Evolutionary conservation across 164 flowering plant species (phyloP).

Genomic region (Cinnamomum micranthum): DNA sequence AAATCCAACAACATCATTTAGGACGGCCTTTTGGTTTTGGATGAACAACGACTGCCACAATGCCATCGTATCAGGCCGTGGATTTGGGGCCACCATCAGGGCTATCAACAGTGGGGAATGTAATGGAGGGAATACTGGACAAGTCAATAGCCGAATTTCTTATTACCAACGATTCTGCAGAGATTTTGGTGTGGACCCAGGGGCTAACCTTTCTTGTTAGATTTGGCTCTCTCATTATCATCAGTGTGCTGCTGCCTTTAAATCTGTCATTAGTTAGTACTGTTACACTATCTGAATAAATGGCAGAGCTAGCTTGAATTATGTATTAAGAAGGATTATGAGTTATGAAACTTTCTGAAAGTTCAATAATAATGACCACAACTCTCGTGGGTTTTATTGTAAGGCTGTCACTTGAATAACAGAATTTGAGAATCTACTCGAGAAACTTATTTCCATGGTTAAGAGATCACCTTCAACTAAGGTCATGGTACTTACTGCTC

Average conservation of each 20-base stretch:
- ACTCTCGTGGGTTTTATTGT: too few relatives aligned
- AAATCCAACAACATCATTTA: conserved; percentile 14
- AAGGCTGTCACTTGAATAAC: too few relatives aligned
- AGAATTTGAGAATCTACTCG: too few relatives aligned
- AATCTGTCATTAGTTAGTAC: too few relatives aligned
- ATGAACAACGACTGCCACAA: conserved; percentile 21
- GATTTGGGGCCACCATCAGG: background rate
- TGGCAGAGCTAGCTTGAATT: too few relatives aligned
- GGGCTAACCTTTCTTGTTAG: background rate
- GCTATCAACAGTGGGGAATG: background rate
- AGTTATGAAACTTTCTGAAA: too few relatives aligned
- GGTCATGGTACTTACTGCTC: too few relatives aligned
- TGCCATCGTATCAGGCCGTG: background rate
- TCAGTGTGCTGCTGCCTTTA: background rate
- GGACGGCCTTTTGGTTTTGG: conserved; percentile 26
- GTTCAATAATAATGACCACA: too few relatives aligned
- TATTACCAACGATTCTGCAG: background rate
- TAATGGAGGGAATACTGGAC: background rate
- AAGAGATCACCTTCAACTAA: too few relatives aligned
- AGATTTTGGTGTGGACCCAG: background rate
- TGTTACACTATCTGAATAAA: too few relatives aligned
- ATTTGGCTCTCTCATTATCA: background rate
- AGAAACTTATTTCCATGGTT: too few relatives aligned
- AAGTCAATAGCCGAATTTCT: background rate
- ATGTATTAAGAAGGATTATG: too few relatives aligned